Base-by-base conservation (phyloP, 2,329 filamentous ascomycete species). In the Paecilomyces variotii region DNA sequence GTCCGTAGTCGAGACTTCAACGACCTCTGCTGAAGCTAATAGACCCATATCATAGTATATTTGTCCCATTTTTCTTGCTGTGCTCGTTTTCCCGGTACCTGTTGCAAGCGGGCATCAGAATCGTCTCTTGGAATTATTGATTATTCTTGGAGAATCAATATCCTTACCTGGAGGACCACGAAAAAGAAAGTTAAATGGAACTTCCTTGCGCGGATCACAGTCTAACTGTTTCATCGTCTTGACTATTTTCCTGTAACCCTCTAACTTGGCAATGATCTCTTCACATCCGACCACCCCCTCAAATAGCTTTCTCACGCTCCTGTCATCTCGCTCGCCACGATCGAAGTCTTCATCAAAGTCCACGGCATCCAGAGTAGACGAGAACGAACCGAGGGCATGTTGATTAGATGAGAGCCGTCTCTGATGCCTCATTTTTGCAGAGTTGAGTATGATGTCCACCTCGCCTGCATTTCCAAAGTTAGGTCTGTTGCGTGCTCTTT, bases 11-110 rank as follows among this genome's bases (percentile, higher is more conserved):
- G 88, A 91, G 53, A 80, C 83, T 57, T 90, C 86, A 0, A 85
- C 68, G 0, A 91, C 85, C 27, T 86, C 81, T 0, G 78, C 79
- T 0, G 76, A 77, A 0, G 82, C 73, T 0, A 92, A 73, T 34
- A 91, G 82, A 0, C 87, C 87, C 79, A 91, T 83, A 63, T 91
- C 85, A 65, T 89, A 91, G 66, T 84, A 92, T 0, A 92, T 77
- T 61, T 89, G 82, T 2, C 88, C 88, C 80, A 92, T 89, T 61
- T 86, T 88, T n/a, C 80, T 76, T 0, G 89, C 89, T 0, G 82
- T 90, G 0, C 85, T 86, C 0, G 88, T 90, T 66, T 91, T 91
- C 0, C 88, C 89, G 0, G 88, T 91, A 0, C 82, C 81, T 81
- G 63, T 19, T 51, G 27, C 12, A 34, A 26, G 2, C 4, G 26